phyloP scores from a whole-genome alignment of 176 grass and related monocot genomes.

The Hordeum marinum region DNA sequence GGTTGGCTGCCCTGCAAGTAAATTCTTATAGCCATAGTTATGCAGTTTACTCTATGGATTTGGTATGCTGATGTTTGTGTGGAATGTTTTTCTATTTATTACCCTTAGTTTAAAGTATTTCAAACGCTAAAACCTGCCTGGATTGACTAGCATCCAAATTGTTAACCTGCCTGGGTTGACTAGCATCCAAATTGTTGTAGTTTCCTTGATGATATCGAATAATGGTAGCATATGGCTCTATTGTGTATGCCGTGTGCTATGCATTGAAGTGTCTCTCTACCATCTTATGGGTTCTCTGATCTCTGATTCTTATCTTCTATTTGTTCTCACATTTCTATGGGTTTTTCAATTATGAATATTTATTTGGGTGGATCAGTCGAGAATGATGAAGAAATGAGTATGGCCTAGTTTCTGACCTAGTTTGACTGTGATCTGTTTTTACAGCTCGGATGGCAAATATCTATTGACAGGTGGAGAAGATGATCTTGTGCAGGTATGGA shows the following conservation, averaged over 20 bases:
- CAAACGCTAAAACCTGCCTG: not conserved
- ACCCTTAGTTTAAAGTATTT: not conserved
- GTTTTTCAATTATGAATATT: not conserved
- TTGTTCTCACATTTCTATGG: constrained; percentile 12
- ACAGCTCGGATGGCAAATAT: constrained; percentile 92
- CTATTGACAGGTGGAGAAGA: constrained; percentile 94
- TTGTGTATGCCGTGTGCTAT: not conserved
- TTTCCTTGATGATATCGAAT: not conserved
- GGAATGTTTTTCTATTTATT: not conserved
- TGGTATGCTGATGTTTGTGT: not conserved
- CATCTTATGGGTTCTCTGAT: not conserved
- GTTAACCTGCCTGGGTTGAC: not conserved
- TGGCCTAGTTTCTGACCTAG: constrained; percentile 13
- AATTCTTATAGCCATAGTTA: not conserved
- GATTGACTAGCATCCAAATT: not conserved
- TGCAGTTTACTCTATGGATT: not conserved
- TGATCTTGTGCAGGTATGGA: constrained; percentile 97
- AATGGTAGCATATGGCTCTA: not conserved
- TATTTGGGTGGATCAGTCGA: not conserved
- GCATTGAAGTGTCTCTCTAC: not conserved
- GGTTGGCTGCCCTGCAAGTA: not conserved
- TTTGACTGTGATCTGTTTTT: constrained; percentile 6
- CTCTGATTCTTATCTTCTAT: not conserved
- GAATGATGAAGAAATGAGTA: not conserved
- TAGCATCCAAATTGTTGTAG: not conserved